Evolutionary conservation across 306 rosid species (phyloP).

Genomic region (Mucuna pruriens): DNA sequence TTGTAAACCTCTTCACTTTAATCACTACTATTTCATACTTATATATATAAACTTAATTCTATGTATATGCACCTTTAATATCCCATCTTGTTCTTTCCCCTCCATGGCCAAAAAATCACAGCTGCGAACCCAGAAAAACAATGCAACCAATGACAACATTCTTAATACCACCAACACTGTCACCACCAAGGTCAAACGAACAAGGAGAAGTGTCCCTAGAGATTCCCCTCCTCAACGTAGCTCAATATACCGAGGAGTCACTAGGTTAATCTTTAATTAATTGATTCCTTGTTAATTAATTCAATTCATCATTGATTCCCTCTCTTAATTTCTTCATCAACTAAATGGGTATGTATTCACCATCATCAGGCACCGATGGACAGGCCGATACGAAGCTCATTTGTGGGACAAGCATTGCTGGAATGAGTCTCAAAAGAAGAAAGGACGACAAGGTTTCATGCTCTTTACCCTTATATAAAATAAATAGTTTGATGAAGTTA

Average conservation of each 20-base stretch:
- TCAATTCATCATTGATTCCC: too few relatives aligned
- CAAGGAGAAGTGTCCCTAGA: constrained; percentile 14
- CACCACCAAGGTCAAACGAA: not conserved
- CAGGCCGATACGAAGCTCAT: constrained; percentile 8
- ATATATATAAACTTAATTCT: not conserved
- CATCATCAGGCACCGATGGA: constrained; percentile 7
- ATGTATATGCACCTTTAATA: constrained; percentile 9
- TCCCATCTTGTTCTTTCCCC: not conserved
- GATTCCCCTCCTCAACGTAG: constrained; percentile 20
- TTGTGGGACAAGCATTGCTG: constrained; percentile 21
- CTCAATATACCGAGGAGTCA: constrained; percentile 24
- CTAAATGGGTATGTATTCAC: not conserved
- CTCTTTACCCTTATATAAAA: not conserved
- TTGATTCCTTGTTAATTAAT: not conserved
- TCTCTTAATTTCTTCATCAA: too few relatives aligned
- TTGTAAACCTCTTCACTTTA: constrained; percentile 33
- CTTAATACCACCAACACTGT: constrained; percentile 8
- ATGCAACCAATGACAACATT: not conserved
- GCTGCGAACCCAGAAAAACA: constrained; percentile 30
- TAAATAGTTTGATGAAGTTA: not conserved
- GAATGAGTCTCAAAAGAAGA: constrained; percentile 1
- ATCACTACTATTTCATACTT: not conserved
- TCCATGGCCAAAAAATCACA: constrained; percentile 57
- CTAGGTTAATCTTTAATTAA: not conserved
- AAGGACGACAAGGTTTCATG: constrained; percentile 19